Percentiles rank a stretch among this genome's conserved stretches.
Conservation (phyloP, 129 eudicot genomes). For the Centrapalus pauciflorus region DNA sequence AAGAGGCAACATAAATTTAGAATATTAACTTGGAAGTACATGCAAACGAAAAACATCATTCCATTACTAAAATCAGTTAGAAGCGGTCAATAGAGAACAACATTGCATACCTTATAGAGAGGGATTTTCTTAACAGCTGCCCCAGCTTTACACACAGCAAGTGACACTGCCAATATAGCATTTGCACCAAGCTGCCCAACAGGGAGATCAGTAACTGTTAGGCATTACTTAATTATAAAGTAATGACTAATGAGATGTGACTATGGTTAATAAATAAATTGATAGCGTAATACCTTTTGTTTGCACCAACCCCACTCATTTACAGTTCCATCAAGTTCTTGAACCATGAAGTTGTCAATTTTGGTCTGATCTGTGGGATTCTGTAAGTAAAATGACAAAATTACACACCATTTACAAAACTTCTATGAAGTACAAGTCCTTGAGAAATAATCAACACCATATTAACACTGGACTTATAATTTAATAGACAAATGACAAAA, state of each 20-base stretch:
- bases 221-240: not conserved
- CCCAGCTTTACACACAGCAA: constrained; percentile 43
- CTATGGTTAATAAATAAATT: not conserved
- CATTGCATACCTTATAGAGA: constrained; percentile 22
- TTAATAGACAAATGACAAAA: not conserved
- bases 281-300: constrained; percentile 27
- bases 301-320: constrained; percentile 49
- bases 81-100: not conserved
- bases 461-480: not conserved
- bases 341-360: constrained; percentile 45
- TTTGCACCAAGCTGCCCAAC: constrained; percentile 44
- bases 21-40: too few species aligned
- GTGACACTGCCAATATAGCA: constrained; percentile 44
- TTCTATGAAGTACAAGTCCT: not conserved
- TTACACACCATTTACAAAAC: not conserved
- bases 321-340: constrained; percentile 37
- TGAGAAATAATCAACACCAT: not conserved
- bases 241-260: not conserved
- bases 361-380: constrained; percentile 38
- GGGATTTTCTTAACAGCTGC: constrained; percentile 40
- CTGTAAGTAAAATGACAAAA: constrained; percentile 19
- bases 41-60: not conserved
- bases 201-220: not conserved
- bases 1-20: not conserved
- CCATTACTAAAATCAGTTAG: not conserved